Evolutionary conservation across 495 filamentous ascomycete species (phyloP).

Genomic region (Penicillium turbatum): DNA sequence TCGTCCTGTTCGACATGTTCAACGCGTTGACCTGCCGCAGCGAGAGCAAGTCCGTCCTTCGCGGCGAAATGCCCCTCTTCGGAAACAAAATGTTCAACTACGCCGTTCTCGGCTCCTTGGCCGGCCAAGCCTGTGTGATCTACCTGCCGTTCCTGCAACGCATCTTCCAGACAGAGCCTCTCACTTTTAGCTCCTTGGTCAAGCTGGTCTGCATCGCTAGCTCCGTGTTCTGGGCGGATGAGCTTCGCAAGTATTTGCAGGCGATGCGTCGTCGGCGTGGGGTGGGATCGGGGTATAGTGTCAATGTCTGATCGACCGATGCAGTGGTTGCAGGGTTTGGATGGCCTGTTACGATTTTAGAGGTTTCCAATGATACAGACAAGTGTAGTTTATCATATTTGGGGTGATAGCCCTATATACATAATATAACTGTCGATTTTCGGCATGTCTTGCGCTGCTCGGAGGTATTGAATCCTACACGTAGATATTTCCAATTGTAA

Average conservation of each 20-base stretch:
- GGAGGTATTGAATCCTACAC: no score
- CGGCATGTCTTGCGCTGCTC: background rate
- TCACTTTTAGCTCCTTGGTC: constrained; percentile 67
- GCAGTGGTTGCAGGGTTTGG: background rate
- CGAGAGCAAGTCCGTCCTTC: constrained; percentile 80
- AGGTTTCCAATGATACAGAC: background rate
- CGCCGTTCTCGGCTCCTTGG: constrained; percentile 76
- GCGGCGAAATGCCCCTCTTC: constrained; percentile 77
- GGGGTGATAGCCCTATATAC: constrained; percentile 5
- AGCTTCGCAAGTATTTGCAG: constrained; percentile 69
- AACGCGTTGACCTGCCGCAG: constrained; percentile 92
- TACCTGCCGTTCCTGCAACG: constrained; percentile 91
- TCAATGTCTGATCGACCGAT: constrained; percentile 36
- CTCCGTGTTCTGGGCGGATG: constrained; percentile 91
- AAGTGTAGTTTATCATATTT: constrained; percentile 9
- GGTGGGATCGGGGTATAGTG: constrained; percentile 42
- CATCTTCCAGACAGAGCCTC: constrained; percentile 91
- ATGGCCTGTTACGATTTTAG: constrained; percentile 7
- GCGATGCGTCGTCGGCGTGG: constrained; percentile 31
- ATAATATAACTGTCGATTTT: constrained; percentile 6
- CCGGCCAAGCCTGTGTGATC: constrained; percentile 84
- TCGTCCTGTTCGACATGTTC: constrained; percentile 99
- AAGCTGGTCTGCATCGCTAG: constrained; percentile 70
- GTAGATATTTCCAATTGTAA: no score
- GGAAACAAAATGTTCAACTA: constrained; percentile 94